Evolutionary conservation across 164 flowering plant species (phyloP), one percentile per base, ranked within the genome.

Genomic region (Macadamia tetraphylla): DNA sequence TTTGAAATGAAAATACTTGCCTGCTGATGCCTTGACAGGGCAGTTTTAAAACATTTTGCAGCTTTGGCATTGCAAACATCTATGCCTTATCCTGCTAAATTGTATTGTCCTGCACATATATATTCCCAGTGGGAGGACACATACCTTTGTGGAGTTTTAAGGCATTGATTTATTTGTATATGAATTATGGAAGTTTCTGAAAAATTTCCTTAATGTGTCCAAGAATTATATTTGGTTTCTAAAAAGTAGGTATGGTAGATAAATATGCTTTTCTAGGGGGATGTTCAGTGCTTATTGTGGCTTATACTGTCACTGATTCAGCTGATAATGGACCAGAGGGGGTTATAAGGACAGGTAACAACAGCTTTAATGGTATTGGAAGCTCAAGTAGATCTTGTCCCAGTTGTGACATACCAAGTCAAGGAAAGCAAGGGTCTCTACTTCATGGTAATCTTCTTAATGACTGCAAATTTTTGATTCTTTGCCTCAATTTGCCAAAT

Each of bases 101-200:
- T 75, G 62, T 81, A 77, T 81, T 44, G 82, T 62, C 70, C 79
- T 75, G 74, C 77, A 58, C 76, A 87, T 73, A 88, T 83, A 70
- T 81, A 75, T 79, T 67, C 80, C 59, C 69, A 74, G 31, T 87
- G 89, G 91, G 87, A 87, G 67, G 96, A 88, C n/a, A 55, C 82
- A 65, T 79, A 65, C 74, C 74, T 81, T 72, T 77, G 63, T 29
- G 78, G 72, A 73, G 63, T 73, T 35, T 67, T 86, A 81, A 87
- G 93, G 97, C 76, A 84, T 74, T 88, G 67, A 65, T 66, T 35
- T 67, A 14, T 59, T 61, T 61, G 63, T 57, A 10, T 15, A 57
- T 61, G 31, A 46, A 46, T 11, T 46, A 8, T 46, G 5, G 48
- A 43, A n/a, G 29, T 11, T 31, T 6, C 35, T 17, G 57, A 15